phyloP scores from a whole-genome alignment of 2,329 filamentous ascomycete genomes.

The Achaetomium macrosporum region DNA sequence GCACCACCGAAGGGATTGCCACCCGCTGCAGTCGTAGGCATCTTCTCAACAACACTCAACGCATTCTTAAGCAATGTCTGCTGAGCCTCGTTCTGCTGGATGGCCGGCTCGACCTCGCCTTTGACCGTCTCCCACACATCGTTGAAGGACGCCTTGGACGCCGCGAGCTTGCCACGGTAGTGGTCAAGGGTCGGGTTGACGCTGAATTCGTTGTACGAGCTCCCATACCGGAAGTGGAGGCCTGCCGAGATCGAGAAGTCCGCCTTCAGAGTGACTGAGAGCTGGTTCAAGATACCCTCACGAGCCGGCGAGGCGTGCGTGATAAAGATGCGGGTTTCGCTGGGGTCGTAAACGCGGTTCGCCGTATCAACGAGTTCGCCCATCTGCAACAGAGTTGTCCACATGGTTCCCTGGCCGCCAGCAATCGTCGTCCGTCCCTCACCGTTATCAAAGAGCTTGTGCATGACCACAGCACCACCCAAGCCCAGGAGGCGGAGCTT shows the following conservation, averaged over 20 bases:
- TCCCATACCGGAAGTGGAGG: conserved; percentile 96
- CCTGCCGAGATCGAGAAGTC: conserved; percentile 98
- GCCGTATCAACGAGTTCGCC: conserved; percentile 96
- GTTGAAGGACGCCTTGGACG: conserved; percentile 96
- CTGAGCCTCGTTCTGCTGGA: conserved; percentile 88
- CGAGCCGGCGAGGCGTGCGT: conserved; percentile 95
- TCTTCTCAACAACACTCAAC: conserved; percentile 91
- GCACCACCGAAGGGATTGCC: conserved; percentile 95
- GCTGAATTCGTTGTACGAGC: conserved; percentile 99
- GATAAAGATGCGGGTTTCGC: conserved; percentile 92
- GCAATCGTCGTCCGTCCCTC: conserved; percentile 97
- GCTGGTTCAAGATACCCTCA: conserved; percentile 93
- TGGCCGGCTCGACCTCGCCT: conserved; percentile 88
- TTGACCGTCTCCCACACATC: conserved; percentile 99
- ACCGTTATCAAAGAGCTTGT: conserved; percentile 98
- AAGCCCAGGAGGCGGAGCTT: conserved; percentile 91
- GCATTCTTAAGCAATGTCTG: conserved; percentile 89
- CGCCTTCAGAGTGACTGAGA: conserved; percentile 93
- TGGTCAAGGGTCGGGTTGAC: conserved; percentile 97
- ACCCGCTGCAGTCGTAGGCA: conserved; percentile 90
- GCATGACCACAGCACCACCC: conserved; percentile 96
- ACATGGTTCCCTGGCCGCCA: conserved; percentile 98
- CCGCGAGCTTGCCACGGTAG: conserved; percentile 95
- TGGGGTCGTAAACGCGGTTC: conserved; percentile 96
- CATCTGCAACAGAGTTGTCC: conserved; percentile 97